Base-by-base conservation (phyloP, 768 basidiomycete species). In the Trametes meyenii region DNA sequence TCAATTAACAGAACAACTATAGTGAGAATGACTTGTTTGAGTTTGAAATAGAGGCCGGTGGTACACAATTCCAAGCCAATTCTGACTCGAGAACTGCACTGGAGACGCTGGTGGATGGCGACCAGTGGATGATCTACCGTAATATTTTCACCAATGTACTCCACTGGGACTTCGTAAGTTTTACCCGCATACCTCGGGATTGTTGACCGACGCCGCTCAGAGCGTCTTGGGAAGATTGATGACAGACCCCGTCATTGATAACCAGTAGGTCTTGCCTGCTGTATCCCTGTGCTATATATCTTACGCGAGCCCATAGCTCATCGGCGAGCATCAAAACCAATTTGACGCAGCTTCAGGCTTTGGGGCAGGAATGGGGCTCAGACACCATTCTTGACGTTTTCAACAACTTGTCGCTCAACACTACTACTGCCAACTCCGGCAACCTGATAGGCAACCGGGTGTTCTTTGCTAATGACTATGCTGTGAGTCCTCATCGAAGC, bases 141-240 rank as follows among this genome's bases (percentile, higher is more conserved):
- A 88, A 89, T 65, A 71, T 75, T 11, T 58, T 81, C 21, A 86
- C 87, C 0, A 74, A 78, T 11, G 78, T 82, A 3, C 70, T 84
- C 29, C 85, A 87, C 67, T 90, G 86, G 85, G 88, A 90, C 66
- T 83, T 85, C 69, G 86, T 87, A 58, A 67, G 85, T 78, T 3
- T 10, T 29, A 35, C 10, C 13, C 26, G 48, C 12, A 50, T 8
- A 10, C 12, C 36, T 3, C 23, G 36, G 17, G 2, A 5, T 38
- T 38, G 5, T 39, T 10, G 21, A 19, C 48, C 38, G 14, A 33
- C 29, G 29, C 8, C 17, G 38, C 36, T 35, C 63, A 87, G 87
- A 87, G 85, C 43, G 81, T 72, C 11, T 67, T 87, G 26, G 86
- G 85, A 7, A 78, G 87, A 12, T 82, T 88, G 60, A 83, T 89